These are phyloP conservation scores for Pleurotus eryngii DNA, from an alignment of 768 basidiomycete species.

Conservation along the genomic window DNA sequence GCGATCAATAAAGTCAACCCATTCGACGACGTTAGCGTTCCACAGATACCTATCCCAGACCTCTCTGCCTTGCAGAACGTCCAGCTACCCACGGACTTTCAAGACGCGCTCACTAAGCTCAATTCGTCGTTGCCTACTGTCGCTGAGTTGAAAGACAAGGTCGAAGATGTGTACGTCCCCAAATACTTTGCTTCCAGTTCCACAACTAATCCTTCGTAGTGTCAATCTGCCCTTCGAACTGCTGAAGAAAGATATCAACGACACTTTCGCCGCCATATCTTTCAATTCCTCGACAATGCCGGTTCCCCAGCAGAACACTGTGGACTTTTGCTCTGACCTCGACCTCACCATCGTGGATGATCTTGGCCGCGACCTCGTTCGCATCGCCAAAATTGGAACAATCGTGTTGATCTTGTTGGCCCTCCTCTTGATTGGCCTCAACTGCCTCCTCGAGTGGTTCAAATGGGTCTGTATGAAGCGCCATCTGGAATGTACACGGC, in stretches of 20 bases:
- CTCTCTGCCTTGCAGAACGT: conserved; percentile 74
- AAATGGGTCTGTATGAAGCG: conserved; percentile 72
- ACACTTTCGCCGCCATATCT: conserved; percentile 69
- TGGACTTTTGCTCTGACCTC: conserved; percentile 74
- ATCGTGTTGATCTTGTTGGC: conserved; percentile 70
- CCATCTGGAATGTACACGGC: conserved; percentile 67
- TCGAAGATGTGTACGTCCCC: conserved; percentile 62
- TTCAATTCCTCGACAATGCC: conserved; percentile 76
- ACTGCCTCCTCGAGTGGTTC: conserved; percentile 84
- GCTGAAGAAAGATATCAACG: conserved; percentile 86
- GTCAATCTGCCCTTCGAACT: conserved; percentile 86
- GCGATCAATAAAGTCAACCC: conserved; percentile 77
- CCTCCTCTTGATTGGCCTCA: conserved; percentile 68
- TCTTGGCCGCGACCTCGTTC: conserved; percentile 74
- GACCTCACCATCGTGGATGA: conserved; percentile 87
- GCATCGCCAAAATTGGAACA: conserved; percentile 75
- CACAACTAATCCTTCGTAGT: conserved; percentile 28
- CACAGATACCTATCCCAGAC: conserved; percentile 73
- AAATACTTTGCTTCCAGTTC: conserved; percentile 3
- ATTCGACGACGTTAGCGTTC: conserved; percentile 62
- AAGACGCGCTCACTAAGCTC: conserved; percentile 67
- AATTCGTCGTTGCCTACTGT: conserved; percentile 82
- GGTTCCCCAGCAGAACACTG: conserved; percentile 63
- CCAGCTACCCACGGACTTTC: conserved; percentile 74
- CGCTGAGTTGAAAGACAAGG: conserved; percentile 62